Evolutionary conservation across 2,329 filamentous ascomycete species (phyloP), one percentile per base, ranked within the genome.

Genomic region (Paecilomyces niveus): DNA sequence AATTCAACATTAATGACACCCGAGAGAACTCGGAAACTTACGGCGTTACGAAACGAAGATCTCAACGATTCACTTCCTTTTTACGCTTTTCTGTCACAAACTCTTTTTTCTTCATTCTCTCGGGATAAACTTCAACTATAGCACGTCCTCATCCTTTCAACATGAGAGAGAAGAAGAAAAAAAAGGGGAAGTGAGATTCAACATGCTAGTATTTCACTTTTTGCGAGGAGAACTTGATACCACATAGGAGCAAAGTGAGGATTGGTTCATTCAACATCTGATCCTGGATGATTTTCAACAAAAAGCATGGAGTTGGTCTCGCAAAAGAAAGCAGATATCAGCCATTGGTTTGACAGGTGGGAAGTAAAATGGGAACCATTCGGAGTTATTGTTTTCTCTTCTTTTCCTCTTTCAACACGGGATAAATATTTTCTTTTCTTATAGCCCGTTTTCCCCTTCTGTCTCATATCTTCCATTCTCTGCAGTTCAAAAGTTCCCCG

Each of bases 51-150:
- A 45, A 45, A 45, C 39, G 39, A 45, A 45, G 39, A 45, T 45
- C 39, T 45, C 39, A 45, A 45, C 39, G 39, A 45, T 21, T 45
- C 15, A 45, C 39, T 45, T 45, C 39, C 39, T n/a, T 18, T n/a
- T 45, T 45, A 45, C 39, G 39, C 39, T 45, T 45, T 45, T 9
- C n/a, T 8, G 15, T n/a, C 39, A 45, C 18, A n/a, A 9, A 18
- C n/a, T 56, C n/a, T 31, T 45, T 32, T 32, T 54, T 57, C 33
- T 57, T 35, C 39, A 45, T 45, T 45, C 39, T 45, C 39, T 45
- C 15, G 39, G n/a, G 15, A n/a, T 45, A n/a, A n/a, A 45, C 21
- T 45, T 45, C 39, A 45, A 45, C 39, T 13, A 45, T 45, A 18
- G 39, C 39, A 45, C 15, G 39, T 45, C n/a, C 39, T 45, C 39